Evolutionary conservation across 768 basidiomycete species (phyloP).

Genomic region (Crepidotus variabilis): DNA sequence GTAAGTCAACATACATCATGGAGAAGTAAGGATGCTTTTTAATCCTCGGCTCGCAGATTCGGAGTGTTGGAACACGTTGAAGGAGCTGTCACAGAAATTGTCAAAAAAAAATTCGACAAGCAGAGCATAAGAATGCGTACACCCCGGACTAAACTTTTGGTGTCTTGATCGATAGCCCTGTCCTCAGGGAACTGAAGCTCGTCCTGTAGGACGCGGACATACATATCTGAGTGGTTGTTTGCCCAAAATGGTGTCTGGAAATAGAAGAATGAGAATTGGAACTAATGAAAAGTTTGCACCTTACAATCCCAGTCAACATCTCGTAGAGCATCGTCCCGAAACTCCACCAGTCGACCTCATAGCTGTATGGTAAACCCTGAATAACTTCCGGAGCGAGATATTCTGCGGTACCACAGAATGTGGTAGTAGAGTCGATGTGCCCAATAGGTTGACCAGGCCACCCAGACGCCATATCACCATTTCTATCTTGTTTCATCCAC

Average conservation of each 20-base stretch:
- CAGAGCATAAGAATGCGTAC: slow-evolving; percentile 59
- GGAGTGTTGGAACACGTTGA: slow-evolving; percentile 86
- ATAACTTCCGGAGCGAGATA: slow-evolving; percentile 97
- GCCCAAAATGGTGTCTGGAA: slow-evolving; percentile 88
- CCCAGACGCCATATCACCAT: slow-evolving; percentile 46
- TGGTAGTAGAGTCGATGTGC: slow-evolving; percentile 65
- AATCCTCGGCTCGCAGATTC: slow-evolving; percentile 91
- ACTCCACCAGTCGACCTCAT: slow-evolving; percentile 98
- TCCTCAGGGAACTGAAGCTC: slow-evolving; percentile 89
- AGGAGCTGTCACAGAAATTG: slow-evolving; percentile 55
- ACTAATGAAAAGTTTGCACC: slow-evolving; percentile 27
- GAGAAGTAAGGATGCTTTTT: slow-evolving; percentile 95
- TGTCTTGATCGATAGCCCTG: slow-evolving; percentile 89
- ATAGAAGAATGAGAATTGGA: slow-evolving; percentile 9
- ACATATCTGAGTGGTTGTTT: slow-evolving; percentile 93
- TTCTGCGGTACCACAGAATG: slow-evolving; percentile 96
- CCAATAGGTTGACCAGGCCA: slow-evolving; percentile 56
- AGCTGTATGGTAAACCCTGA: slow-evolving; percentile 84
- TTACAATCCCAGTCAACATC: slow-evolving; percentile 92
- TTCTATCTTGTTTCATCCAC: slow-evolving; percentile 72
- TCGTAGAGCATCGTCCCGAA: slow-evolving; percentile 98
- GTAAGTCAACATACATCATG: slow-evolving; percentile 64
- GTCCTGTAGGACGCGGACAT: slow-evolving; percentile 87
- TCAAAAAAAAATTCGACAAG: slow-evolving; percentile 6
- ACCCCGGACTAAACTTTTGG: slow-evolving; percentile 91